Percentiles rank a stretch among this genome's conserved stretches.
These are phyloP conservation scores for Ilex asprella DNA, from an alignment of 257 asterid species.

Conservation along the genomic window DNA sequence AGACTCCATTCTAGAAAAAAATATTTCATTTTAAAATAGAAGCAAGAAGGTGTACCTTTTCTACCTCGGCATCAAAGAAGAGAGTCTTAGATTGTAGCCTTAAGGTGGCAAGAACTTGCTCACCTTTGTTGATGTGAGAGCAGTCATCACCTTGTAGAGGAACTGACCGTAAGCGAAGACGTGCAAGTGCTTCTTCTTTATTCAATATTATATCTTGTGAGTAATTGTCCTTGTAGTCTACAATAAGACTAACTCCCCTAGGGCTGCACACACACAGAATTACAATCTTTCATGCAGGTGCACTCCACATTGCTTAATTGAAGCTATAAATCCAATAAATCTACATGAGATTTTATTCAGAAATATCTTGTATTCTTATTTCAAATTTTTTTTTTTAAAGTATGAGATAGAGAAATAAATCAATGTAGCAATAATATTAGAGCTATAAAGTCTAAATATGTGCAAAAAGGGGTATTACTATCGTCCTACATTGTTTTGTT, in stretches of 20 bases:
- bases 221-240: constrained; percentile 24
- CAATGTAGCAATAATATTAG: too few species aligned
- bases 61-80: constrained; percentile 23
- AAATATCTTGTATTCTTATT: background rate
- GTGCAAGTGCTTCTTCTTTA: constrained; percentile 34
- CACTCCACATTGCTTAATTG: background rate
- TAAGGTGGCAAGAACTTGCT: constrained; percentile 17
- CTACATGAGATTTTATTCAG: background rate
- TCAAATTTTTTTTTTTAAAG: too few species aligned
- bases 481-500: too few species aligned
- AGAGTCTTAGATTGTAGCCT: constrained; percentile 4
- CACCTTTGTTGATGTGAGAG: constrained; percentile 20
- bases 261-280: constrained; percentile 28
- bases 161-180: constrained; percentile 46
- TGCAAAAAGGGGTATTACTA: too few species aligned
- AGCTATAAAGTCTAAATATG: too few species aligned
- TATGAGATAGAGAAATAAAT: too few species aligned
- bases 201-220: constrained; percentile 24
- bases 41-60: constrained; percentile 9
- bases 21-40: background rate
- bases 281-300: background rate
- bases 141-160: constrained; percentile 53
- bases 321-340: background rate
- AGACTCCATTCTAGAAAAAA: too few species aligned
- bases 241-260: constrained; percentile 29